Evolutionary conservation across 768 basidiomycete species (phyloP).

Genomic region (Tulasnella sp.): DNA sequence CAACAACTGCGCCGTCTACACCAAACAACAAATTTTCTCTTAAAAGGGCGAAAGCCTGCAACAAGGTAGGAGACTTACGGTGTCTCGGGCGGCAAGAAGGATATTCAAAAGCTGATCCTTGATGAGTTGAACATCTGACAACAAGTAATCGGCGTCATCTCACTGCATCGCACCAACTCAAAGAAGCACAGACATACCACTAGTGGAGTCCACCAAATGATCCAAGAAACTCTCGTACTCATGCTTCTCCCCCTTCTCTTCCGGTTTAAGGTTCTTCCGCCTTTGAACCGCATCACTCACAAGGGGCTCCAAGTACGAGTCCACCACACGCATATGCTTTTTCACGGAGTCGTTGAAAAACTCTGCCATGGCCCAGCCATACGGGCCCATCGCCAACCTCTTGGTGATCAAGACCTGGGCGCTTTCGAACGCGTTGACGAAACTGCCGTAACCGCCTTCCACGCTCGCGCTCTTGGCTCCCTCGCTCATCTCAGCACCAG

Average conservation of each 20-base stretch:
- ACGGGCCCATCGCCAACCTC: neutral
- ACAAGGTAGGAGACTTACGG: conserved; percentile 1
- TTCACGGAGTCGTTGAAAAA: conserved; percentile 16
- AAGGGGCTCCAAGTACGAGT: conserved; percentile 22
- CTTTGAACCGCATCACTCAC: conserved; percentile 19
- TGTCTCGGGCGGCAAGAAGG: conserved; percentile 31
- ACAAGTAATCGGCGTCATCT: too few relatives aligned
- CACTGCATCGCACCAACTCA: neutral
- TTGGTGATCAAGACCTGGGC: neutral
- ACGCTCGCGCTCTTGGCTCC: conserved; percentile 15
- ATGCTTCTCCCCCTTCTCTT: neutral
- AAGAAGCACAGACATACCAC: neutral
- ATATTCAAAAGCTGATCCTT: conserved; percentile 30
- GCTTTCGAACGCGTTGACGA: conserved; percentile 30
- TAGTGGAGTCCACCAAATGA: conserved; percentile 24
- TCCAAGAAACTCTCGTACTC: conserved; percentile 28
- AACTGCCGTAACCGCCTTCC: conserved; percentile 17
- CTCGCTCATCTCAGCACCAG: neutral
- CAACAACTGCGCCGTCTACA: conserved; percentile 28
- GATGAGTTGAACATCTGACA: conserved; percentile 9
- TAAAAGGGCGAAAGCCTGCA: too few relatives aligned
- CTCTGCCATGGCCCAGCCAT: conserved; percentile 20
- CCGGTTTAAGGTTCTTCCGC: conserved; percentile 9
- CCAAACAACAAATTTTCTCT: neutral
- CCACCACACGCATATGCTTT: neutral